phyloP scores from a whole-genome alignment of 805 yeast species.

The Yarrowia porcina region DNA sequence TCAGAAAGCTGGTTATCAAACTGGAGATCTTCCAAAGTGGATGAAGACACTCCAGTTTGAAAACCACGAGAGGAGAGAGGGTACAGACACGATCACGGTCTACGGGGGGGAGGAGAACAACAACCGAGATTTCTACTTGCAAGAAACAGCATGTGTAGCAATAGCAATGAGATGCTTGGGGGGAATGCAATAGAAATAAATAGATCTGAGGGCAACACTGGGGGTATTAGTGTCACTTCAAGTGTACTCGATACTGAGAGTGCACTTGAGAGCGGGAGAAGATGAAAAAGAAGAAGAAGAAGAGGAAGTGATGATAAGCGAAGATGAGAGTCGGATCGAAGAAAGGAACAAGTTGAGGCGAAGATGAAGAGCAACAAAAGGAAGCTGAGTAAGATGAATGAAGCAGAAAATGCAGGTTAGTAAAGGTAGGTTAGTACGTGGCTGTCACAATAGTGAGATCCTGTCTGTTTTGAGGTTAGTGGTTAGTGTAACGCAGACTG shows the following conservation, averaged over 20 bases:
- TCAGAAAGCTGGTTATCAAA: not conserved
- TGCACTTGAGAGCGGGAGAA: not conserved
- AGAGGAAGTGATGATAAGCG: not conserved
- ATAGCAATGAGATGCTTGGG: not conserved
- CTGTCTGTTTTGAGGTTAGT: not conserved
- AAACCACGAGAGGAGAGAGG: not conserved
- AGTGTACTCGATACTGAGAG: too few relatives aligned
- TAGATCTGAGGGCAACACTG: not conserved
- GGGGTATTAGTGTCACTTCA: not conserved
- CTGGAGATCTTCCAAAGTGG: not conserved
- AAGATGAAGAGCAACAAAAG: too few relatives aligned
- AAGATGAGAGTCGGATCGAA: not conserved
- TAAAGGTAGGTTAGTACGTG: not conserved
- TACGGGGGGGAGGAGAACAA: not conserved
- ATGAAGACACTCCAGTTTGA: not conserved
- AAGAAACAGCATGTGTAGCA: not conserved
- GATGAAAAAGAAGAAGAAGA: not conserved
- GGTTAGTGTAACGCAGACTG: constrained; percentile 4
- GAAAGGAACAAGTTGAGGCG: too few relatives aligned
- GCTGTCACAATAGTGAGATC: not conserved
- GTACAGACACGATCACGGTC: not conserved
- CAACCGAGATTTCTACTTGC: not conserved
- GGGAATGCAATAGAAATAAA: constrained; percentile 9
- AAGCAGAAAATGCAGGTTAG: not conserved
- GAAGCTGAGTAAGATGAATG: not conserved